Conservation (phyloP, 2,329 filamentous ascomycete genomes). For the Diaporthe sp. region DNA sequence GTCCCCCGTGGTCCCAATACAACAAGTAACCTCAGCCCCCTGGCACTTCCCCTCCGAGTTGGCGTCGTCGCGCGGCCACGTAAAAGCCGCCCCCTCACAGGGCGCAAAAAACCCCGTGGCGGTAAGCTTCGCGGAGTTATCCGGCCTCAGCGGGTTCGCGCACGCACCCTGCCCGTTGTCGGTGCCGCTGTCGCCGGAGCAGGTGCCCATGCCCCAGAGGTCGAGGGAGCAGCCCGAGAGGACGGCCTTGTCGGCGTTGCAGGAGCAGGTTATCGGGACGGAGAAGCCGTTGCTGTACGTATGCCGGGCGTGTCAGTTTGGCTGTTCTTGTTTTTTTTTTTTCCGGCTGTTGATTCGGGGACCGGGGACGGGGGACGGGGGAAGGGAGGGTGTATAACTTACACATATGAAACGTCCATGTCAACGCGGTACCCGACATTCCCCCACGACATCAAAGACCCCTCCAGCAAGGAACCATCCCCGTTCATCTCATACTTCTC, state of each 20-base stretch:
- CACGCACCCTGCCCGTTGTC: slow-evolving; percentile 25
- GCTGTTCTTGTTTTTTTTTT: too few relatives aligned
- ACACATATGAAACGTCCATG: slow-evolving; percentile 35
- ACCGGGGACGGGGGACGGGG: too few relatives aligned
- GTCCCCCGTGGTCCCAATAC: slow-evolving; percentile 19
- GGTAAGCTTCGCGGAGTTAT: not conserved
- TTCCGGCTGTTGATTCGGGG: too few relatives aligned
- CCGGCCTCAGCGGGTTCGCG: slow-evolving; percentile 29
- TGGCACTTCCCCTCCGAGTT: slow-evolving; percentile 31
- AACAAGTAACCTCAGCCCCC: slow-evolving; percentile 28
- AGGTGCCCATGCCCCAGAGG: slow-evolving; percentile 23
- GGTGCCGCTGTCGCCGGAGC: slow-evolving; percentile 9
- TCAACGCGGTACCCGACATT: slow-evolving; percentile 17
- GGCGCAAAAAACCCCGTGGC: slow-evolving; percentile 28
- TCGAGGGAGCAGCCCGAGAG: slow-evolving; percentile 33
- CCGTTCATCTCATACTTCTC: slow-evolving; percentile 3
- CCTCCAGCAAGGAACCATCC: slow-evolving; percentile 27
- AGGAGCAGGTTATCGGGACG: slow-evolving; percentile 33
- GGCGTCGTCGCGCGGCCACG: slow-evolving; percentile 30
- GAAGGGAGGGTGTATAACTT: not conserved
- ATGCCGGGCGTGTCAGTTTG: not conserved
- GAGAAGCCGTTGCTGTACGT: slow-evolving; percentile 32
- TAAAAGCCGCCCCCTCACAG: slow-evolving; percentile 33
- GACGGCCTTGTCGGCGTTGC: slow-evolving; percentile 23
- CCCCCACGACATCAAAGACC: slow-evolving; percentile 18